Evolutionary conservation across 371 early-diverging fungal species (phyloP).

Genomic region (Polyrhizophydium stewartii): DNA sequence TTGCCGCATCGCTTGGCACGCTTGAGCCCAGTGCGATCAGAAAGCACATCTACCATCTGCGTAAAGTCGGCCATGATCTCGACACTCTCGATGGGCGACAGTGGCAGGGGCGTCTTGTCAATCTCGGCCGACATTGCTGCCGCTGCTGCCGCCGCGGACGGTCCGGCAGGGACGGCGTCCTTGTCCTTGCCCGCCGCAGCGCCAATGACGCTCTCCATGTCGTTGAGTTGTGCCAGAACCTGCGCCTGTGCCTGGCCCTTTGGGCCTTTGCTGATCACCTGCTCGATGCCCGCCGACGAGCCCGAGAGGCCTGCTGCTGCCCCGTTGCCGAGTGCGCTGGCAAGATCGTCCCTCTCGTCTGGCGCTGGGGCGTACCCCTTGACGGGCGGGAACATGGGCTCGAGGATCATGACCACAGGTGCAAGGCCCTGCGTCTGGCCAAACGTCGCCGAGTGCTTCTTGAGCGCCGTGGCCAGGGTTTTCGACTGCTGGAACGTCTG

Average conservation of each 20-base stretch:
- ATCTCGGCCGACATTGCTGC: neutral
- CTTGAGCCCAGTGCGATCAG: slow-evolving; percentile 5
- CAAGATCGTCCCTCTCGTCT: neutral
- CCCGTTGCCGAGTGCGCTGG: neutral
- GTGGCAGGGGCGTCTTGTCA: neutral
- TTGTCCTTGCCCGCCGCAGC: neutral
- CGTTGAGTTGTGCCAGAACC: slow-evolving; percentile 7
- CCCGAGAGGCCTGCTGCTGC: neutral
- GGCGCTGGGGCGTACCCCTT: slow-evolving; percentile 1
- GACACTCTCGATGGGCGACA: slow-evolving; percentile 5
- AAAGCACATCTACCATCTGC: slow-evolving; percentile 13
- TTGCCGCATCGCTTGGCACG: slow-evolving; percentile 6
- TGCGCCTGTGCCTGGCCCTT: slow-evolving; percentile 17
- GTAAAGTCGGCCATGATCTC: slow-evolving; percentile 12
- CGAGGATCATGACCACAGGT: slow-evolving; percentile 9
- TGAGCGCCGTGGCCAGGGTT: slow-evolving; percentile 3
- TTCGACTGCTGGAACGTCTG: slow-evolving; percentile 6
- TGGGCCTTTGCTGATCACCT: slow-evolving; percentile 3
- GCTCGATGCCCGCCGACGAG: neutral
- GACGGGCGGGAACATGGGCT: slow-evolving; percentile 11
- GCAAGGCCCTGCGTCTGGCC: slow-evolving; percentile 9
- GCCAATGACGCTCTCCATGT: slow-evolving; percentile 8
- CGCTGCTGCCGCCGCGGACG: neutral
- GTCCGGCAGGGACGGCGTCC: neutral
- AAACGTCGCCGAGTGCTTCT: slow-evolving; percentile 10